A percentile compares a stretch with the other conserved stretches of the same genome.
phyloP scores from a whole-genome alignment of 768 basidiomycete species.

The Phallus indusiatus region DNA sequence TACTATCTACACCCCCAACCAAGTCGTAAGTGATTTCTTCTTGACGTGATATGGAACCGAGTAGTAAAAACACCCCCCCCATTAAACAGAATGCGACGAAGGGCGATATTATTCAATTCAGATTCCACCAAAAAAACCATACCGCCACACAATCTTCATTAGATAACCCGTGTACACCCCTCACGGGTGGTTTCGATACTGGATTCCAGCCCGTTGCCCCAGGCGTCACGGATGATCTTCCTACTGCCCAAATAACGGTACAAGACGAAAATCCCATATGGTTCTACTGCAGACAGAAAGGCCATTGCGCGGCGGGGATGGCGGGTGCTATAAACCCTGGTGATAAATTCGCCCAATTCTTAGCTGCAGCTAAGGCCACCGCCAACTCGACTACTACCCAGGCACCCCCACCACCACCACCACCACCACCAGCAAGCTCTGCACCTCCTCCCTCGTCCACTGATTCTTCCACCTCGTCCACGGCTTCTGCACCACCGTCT shows the following conservation, averaged over 20 bases:
- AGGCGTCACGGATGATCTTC: constrained; percentile 28
- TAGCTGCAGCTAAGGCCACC: constrained; percentile 6
- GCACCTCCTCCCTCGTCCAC: constrained; percentile 11
- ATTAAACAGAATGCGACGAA: constrained; percentile 32
- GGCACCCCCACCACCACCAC: no score
- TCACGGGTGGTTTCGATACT: constrained; percentile 9
- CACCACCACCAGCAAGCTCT: no score
- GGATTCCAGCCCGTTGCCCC: constrained; percentile 27
- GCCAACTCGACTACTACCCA: neutral
- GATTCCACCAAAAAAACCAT: constrained; percentile 50
- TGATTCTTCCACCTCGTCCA: constrained; percentile 24
- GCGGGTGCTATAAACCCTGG: constrained; percentile 60
- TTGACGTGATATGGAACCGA: neutral
- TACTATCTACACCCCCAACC: constrained; percentile 36
- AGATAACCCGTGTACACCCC: constrained; percentile 25
- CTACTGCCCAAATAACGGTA: constrained; percentile 34
- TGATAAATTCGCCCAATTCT: neutral
- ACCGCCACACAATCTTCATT: constrained; percentile 45
- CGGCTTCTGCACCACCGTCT: constrained; percentile 31
- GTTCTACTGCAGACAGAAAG: constrained; percentile 44
- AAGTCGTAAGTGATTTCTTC: constrained; percentile 33
- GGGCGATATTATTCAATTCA: constrained; percentile 55
- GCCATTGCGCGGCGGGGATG: constrained; percentile 54
- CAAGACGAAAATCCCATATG: constrained; percentile 15
- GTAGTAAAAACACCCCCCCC: no score